Conservation (phyloP, 805 yeast species). For the Zygoascus ofunaensis region DNA sequence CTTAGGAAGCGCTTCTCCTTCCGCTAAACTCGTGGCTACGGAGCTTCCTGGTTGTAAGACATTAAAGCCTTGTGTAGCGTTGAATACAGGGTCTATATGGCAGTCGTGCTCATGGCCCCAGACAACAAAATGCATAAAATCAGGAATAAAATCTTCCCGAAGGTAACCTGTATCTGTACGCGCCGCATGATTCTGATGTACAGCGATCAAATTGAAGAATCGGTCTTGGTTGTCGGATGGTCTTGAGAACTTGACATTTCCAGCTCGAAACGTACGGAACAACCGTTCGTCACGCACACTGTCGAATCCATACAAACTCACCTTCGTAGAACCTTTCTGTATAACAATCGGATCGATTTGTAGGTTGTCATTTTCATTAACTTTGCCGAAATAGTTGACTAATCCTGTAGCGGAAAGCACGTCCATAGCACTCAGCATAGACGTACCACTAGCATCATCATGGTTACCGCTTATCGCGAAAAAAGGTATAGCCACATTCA, state of each 20-base stretch:
- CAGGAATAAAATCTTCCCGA: conserved; percentile 78
- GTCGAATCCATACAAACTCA: conserved; percentile 84
- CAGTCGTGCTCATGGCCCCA: conserved; percentile 99
- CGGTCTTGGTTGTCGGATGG: conserved; percentile 50
- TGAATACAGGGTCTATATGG: conserved; percentile 51
- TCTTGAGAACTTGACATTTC: conserved; percentile 65
- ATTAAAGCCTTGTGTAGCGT: conserved; percentile 53
- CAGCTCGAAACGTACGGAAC: conserved; percentile 70
- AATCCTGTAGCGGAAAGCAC: conserved; percentile 71
- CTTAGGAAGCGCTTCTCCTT: conserved; percentile 72
- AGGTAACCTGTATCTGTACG: conserved; percentile 73
- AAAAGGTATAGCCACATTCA: conserved; percentile 81
- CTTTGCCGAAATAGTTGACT: conserved; percentile 83
- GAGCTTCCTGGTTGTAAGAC: conserved; percentile 92
- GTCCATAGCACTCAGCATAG: conserved; percentile 74
- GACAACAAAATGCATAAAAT: conserved; percentile 68
- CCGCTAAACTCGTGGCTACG: conserved; percentile 81
- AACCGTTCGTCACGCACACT: conserved; percentile 85
- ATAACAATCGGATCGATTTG: conserved; percentile 67
- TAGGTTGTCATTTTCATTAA: conserved; percentile 65
- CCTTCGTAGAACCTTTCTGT: conserved; percentile 70
- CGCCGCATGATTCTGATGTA: conserved; percentile 81
- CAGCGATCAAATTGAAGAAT: conserved; percentile 79
- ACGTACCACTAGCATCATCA: conserved; percentile 82
- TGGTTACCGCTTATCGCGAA: conserved; percentile 94